Evolutionary conservation across 148 eudicot species (phyloP).

Genomic region (Cornus suecica): DNA sequence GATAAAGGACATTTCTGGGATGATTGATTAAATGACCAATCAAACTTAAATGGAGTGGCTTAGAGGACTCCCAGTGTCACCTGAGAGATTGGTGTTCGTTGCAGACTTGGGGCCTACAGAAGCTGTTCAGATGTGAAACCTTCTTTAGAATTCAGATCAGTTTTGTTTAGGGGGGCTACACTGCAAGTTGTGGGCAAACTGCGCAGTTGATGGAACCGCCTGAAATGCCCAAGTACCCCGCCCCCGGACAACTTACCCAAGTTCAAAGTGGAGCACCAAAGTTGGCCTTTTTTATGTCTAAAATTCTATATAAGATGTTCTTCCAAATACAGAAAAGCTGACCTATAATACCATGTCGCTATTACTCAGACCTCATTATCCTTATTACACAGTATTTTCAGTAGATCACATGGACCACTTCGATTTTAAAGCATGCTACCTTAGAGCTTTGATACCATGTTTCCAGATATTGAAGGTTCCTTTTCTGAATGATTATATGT

Average conservation of each 20-base stretch:
- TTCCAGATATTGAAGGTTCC: too few species aligned
- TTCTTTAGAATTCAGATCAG: neutral
- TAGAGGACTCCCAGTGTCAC: neutral
- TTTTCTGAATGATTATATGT: too few species aligned
- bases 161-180: neutral
- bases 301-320: neutral
- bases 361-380: neutral
- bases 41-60: neutral
- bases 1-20: neutral
- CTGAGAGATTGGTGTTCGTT: neutral
- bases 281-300: neutral
- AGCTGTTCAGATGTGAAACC: neutral
- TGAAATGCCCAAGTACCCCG: neutral
- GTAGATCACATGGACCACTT: too few species aligned
- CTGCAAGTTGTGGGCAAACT: neutral
- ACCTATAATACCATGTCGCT: neutral
- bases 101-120: neutral
- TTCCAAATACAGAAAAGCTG: neutral
- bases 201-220: neutral
- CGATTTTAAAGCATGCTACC: too few species aligned
- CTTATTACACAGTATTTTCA: neutral
- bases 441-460: too few species aligned
- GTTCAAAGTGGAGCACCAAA: too few species aligned
- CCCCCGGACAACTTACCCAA: neutral
- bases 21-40: neutral